These are phyloP conservation scores for Phialemonium atrogriseum DNA, from an alignment of 2,329 filamentous ascomycete species.

Conservation along the genomic window DNA sequence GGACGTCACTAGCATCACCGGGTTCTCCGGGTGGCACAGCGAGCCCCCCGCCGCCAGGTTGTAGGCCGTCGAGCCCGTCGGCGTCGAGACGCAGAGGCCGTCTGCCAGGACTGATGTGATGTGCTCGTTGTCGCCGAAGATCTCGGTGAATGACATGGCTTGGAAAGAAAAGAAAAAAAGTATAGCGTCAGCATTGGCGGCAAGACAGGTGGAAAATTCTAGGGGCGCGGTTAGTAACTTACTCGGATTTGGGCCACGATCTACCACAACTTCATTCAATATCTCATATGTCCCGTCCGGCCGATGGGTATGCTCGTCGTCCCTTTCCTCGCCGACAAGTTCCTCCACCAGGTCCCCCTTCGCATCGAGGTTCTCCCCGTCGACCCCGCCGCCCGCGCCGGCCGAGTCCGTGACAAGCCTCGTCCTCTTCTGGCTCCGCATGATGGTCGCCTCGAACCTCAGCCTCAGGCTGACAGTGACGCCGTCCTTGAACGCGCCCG, in stretches of 20 bases:
- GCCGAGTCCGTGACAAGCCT: constrained; percentile 6
- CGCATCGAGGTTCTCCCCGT: constrained; percentile 26
- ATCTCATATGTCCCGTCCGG: constrained; percentile 84
- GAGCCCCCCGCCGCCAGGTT: constrained; percentile 94
- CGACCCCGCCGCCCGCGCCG: constrained; percentile 2
- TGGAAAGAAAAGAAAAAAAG: too few relatives aligned
- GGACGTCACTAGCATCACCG: constrained; percentile 86
- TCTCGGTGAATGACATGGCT: constrained; percentile 87
- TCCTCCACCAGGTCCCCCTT: constrained; percentile 76
- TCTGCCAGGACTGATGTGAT: constrained; percentile 92
- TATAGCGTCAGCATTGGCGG: too few relatives aligned
- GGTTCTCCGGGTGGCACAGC: constrained; percentile 91
- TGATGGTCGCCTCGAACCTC: constrained; percentile 87
- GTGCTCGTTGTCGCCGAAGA: constrained; percentile 92
- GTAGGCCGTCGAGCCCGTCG: constrained; percentile 91
- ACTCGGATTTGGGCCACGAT: constrained; percentile 89
- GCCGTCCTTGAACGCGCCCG: constrained; percentile 67
- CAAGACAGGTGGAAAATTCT: not conserved
- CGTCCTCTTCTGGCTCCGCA: constrained; percentile 59
- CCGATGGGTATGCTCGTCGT: constrained; percentile 75
- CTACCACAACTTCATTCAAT: constrained; percentile 93
- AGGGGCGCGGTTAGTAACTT: constrained; percentile 34
- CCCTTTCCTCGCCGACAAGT: constrained; percentile 75
- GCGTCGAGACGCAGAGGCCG: constrained; percentile 87
- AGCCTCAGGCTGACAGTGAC: constrained; percentile 82